Percentiles rank a stretch among this genome's conserved stretches.
Evolutionary conservation across 1,284 basidiomycete genomes (phyloP).

Genomic region (Coriolopsis trogii): DNA sequence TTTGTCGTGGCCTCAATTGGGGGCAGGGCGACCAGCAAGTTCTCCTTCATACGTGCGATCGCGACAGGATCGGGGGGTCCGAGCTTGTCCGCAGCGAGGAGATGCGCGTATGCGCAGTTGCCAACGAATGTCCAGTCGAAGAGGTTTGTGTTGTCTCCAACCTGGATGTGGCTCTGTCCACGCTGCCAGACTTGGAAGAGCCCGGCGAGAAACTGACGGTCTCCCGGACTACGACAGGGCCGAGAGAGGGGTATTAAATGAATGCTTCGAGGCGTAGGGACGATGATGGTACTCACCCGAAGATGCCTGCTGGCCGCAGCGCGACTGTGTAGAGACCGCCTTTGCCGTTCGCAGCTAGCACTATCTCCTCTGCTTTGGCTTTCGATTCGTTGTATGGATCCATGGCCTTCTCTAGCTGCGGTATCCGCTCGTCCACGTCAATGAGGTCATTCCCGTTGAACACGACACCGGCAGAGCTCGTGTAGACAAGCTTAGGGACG

Average conservation of each 20-base stretch:
- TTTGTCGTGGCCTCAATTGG: conserved; percentile 68
- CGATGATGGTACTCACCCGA: conserved; percentile 68
- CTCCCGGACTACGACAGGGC: conserved; percentile 70
- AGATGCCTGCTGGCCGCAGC: conserved; percentile 94
- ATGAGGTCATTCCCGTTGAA: conserved; percentile 86
- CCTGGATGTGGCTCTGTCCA: conserved; percentile 90
- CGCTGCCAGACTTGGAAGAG: conserved; percentile 82
- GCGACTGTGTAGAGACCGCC: conserved; percentile 88
- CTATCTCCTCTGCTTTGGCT: conserved; percentile 84
- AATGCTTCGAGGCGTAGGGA: not conserved
- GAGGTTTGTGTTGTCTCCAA: conserved; percentile 92
- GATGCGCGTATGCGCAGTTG: conserved; percentile 94
- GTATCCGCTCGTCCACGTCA: conserved; percentile 89
- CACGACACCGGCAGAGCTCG: conserved; percentile 92
- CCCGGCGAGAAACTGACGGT: conserved; percentile 86
- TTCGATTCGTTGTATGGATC: conserved; percentile 99
- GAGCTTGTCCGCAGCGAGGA: conserved; percentile 91
- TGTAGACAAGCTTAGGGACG: conserved; percentile 92
- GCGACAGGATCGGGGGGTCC: conserved; percentile 46
- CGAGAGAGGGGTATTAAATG: conserved; percentile 6
- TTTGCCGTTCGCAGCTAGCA: conserved; percentile 86
- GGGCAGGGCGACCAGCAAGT: conserved; percentile 57
- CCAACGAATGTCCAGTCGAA: conserved; percentile 99
- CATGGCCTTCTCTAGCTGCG: conserved; percentile 75
- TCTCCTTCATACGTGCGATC: conserved; percentile 40